phyloP scores from a whole-genome alignment of 441 rosid species.

The Euphorbia celastroides region DNA sequence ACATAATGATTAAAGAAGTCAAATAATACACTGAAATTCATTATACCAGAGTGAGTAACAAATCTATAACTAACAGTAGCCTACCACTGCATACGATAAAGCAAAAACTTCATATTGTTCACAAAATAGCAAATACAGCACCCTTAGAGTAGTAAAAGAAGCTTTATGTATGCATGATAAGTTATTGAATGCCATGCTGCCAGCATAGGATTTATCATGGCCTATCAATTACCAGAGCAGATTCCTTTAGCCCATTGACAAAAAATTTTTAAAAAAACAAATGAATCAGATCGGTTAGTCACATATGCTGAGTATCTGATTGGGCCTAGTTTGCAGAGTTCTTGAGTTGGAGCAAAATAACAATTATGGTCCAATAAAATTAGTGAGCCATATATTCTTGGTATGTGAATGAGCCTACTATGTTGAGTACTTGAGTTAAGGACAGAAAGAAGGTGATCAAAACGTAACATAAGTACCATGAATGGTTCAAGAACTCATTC shows the following conservation, averaged over 20 bases:
- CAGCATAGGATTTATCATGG: not conserved
- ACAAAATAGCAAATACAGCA: not conserved
- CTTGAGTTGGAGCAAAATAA: not conserved
- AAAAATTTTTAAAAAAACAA: not conserved
- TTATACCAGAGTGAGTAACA: too few relatives aligned
- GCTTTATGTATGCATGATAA: not conserved
- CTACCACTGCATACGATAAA: not conserved
- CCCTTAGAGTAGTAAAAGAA: not conserved
- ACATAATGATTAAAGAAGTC: conserved; percentile 2
- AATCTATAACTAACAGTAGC: not conserved
- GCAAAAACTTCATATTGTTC: not conserved
- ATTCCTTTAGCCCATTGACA: not conserved
- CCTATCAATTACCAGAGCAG: not conserved
- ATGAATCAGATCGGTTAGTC: not conserved
- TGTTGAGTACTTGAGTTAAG: not conserved
- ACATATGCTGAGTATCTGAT: not conserved
- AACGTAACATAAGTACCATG: not conserved
- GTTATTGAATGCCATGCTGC: not conserved
- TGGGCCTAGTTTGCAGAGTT: not conserved
- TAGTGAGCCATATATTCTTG: not conserved
- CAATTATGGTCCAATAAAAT: not conserved
- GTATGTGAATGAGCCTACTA: not conserved
- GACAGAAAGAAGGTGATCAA: not conserved
- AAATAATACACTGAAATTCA: not conserved
- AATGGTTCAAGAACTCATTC: too few relatives aligned